phyloP scores from a whole-genome alignment of 2,329 filamentous ascomycete genomes.

The Tolypocladium tundrense region DNA sequence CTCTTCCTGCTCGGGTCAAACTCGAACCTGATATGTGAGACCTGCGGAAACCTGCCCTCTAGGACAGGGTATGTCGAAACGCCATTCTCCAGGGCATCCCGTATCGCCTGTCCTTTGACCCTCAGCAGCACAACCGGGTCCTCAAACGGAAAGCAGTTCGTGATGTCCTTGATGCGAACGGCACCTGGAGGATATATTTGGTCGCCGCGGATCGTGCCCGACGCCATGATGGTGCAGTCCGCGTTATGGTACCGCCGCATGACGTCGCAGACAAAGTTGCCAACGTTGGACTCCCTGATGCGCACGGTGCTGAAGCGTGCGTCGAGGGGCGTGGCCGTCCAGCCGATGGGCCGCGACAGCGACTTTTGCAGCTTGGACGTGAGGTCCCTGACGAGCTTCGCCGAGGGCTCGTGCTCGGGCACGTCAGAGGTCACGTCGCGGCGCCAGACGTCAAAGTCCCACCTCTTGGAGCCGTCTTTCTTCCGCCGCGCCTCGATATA shows the following conservation, averaged over 20 bases:
- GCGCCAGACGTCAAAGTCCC: conserved; percentile 71
- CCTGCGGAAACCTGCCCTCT: conserved; percentile 76
- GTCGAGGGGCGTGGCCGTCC: conserved; percentile 72
- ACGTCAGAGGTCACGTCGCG: conserved; percentile 64
- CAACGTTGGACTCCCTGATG: conserved; percentile 68
- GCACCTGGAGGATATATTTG: conserved; percentile 79
- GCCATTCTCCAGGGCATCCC: conserved; percentile 75
- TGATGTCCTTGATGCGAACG: conserved; percentile 68
- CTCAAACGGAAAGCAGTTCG: conserved; percentile 86
- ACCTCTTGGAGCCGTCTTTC: conserved; percentile 34
- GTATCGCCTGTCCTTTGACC: conserved; percentile 60
- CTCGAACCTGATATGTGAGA: conserved; percentile 69
- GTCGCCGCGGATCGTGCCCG: conserved; percentile 78
- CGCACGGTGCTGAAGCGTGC: conserved; percentile 78
- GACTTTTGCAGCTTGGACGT: conserved; percentile 66
- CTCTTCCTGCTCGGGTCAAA: conserved; percentile 55
- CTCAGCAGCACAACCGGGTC: conserved; percentile 75
- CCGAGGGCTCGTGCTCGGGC: conserved; percentile 49
- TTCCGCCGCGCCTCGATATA: conserved; percentile 70
- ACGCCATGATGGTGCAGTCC: conserved; percentile 76
- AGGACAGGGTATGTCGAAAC: conserved; percentile 72
- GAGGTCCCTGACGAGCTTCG: conserved; percentile 54
- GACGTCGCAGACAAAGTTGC: conserved; percentile 85
- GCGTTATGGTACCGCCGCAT: conserved; percentile 76
- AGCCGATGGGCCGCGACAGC: conserved; percentile 73